These are phyloP conservation scores for Uronychia binucleata DNA, from an alignment of 73 alveolate species.

Conservation along the genomic window DNA sequence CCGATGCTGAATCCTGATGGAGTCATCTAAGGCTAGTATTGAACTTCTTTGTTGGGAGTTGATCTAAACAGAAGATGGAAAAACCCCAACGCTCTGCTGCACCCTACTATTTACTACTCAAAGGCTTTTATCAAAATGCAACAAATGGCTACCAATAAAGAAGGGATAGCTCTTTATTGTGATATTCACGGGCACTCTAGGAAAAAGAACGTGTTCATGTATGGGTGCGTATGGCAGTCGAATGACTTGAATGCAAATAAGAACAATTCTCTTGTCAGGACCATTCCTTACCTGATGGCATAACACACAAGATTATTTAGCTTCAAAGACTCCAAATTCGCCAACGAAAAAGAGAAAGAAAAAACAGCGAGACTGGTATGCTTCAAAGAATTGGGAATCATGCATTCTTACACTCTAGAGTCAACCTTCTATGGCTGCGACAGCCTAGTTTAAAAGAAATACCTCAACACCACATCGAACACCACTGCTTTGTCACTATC, in stretches of 20 bases:
- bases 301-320: slow-evolving; percentile 27
- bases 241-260: slow-evolving; percentile 23
- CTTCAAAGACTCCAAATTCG: slow-evolving; percentile 46
- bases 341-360: slow-evolving; percentile 42
- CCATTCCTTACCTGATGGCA: slow-evolving; percentile 31
- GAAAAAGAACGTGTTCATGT: slow-evolving; percentile 67
- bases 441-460: too few relatives aligned
- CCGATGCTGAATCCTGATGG: slow-evolving; percentile 88
- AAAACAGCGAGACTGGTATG: slow-evolving; percentile 43
- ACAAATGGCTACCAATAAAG: slow-evolving; percentile 15
- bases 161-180: slow-evolving; percentile 61
- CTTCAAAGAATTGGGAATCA: slow-evolving; percentile 18
- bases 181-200: slow-evolving; percentile 84
- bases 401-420: slow-evolving; percentile 47
- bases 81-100: slow-evolving; percentile 68
- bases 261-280: slow-evolving; percentile 18
- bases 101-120: slow-evolving; percentile 69
- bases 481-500: too few relatives aligned
- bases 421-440: slow-evolving; percentile 55
- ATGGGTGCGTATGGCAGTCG: slow-evolving; percentile 39
- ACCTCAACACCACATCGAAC: too few relatives aligned
- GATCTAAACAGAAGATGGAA: slow-evolving; percentile 80
- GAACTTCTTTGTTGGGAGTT: slow-evolving; percentile 75
- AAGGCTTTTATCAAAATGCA: slow-evolving; percentile 55
- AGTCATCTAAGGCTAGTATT: slow-evolving; percentile 50